A percentile compares a stretch with the other conserved stretches of the same genome.
Evolutionary conservation across 169 alveolate genomes (phyloP).

Genomic region (Plasmodium falciparum): DNA sequence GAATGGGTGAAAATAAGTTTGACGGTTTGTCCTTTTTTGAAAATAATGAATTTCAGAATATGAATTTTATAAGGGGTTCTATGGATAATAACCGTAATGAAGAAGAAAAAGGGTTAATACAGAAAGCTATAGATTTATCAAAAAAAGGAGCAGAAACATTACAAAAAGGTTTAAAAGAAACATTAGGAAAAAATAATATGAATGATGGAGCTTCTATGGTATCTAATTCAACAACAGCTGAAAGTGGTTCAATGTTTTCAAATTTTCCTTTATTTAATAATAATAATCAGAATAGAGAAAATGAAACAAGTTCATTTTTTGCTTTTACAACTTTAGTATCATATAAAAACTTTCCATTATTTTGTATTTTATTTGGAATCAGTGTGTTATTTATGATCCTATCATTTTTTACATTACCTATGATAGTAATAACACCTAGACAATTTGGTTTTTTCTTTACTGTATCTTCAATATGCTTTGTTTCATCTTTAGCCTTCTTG

Average conservation of each 20-base stretch:
- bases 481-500: conserved; percentile 42
- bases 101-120: conserved; percentile 55
- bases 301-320: conserved; percentile 26
- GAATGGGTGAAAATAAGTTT: conserved; percentile 31
- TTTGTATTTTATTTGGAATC: conserved; percentile 64
- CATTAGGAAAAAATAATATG: conserved; percentile 57
- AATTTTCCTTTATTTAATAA: conserved; percentile 60
- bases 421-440: conserved; percentile 68
- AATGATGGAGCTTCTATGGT: conserved; percentile 38
- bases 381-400: conserved; percentile 42
- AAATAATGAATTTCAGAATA: conserved; percentile 34
- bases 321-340: conserved; percentile 52
- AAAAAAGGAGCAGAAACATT: conserved; percentile 70
- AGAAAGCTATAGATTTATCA: conserved; percentile 59
- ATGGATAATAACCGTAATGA: conserved; percentile 32
- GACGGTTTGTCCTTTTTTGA: conserved; percentile 70
- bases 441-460: conserved; percentile 73
- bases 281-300: conserved; percentile 41
- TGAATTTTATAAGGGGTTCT: conserved; percentile 44
- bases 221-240: conserved; percentile 59
- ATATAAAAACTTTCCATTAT: conserved; percentile 59
- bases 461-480: conserved; percentile 55
- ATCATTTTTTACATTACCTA: conserved; percentile 66
- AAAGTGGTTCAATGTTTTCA: conserved; percentile 65
- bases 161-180: conserved; percentile 59